Percentiles rank a stretch among this genome's conserved stretches.
These are phyloP conservation scores for Trametes punicea DNA, from an alignment of 768 basidiomycete species.

Conservation along the genomic window DNA sequence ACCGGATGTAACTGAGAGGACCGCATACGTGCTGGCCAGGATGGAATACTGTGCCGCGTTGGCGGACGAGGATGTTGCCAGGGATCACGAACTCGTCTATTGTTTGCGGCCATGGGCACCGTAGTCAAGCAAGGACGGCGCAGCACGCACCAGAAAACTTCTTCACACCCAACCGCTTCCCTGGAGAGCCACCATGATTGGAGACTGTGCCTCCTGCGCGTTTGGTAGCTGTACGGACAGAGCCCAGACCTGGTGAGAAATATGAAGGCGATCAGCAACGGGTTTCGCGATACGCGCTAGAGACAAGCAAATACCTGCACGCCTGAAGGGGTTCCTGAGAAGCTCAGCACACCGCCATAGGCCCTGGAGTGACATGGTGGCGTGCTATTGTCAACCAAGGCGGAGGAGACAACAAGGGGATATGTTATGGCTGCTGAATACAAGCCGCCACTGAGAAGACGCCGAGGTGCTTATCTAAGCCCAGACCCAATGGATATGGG, in stretches of 20 bases:
- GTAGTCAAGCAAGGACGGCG: neutral
- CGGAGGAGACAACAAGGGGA: neutral
- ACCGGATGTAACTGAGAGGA: neutral
- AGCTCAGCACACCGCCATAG: conserved; percentile 12
- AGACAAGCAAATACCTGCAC: conserved; percentile 7
- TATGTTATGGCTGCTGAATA: neutral
- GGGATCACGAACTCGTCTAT: conserved; percentile 89
- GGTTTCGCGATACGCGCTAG: neutral
- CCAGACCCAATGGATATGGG: conserved; percentile 5
- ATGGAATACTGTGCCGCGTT: conserved; percentile 90
- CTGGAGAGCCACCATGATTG: conserved; percentile 91
- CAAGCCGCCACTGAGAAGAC: neutral
- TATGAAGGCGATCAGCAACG: neutral
- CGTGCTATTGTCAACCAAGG: conserved; percentile 1
- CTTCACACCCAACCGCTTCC: conserved; percentile 92
- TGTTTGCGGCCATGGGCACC: neutral
- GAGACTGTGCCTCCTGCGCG: conserved; percentile 91
- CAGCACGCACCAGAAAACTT: conserved; percentile 80
- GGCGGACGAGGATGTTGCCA: conserved; percentile 94
- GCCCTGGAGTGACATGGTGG: conserved; percentile 19
- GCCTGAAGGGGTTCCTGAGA: conserved; percentile 15
- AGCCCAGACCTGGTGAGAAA: conserved; percentile 44
- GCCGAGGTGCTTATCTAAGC: conserved; percentile 21
- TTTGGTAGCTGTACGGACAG: conserved; percentile 93
- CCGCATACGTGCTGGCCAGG: conserved; percentile 89